These are phyloP conservation scores for Thyridium curvatum DNA, from an alignment of 2,329 filamentous ascomycete species.

Conservation along the genomic window DNA sequence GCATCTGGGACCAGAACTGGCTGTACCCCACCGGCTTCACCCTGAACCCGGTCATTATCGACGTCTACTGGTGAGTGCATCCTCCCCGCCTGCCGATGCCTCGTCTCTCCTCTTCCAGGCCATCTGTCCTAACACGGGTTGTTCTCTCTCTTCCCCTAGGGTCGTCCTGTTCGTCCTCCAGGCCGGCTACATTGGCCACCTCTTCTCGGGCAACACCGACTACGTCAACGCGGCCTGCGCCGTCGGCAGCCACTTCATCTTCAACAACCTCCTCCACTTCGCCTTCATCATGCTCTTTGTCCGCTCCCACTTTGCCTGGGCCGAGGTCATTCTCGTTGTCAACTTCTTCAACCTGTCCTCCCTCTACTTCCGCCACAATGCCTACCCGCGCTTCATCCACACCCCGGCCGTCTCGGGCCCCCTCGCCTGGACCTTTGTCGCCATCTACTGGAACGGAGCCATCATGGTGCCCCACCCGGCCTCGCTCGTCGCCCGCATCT, in stretches of 20 bases:
- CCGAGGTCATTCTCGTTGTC: conserved; percentile 68
- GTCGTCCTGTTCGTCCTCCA: conserved; percentile 70
- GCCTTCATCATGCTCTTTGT: conserved; percentile 81
- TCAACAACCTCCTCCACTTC: conserved; percentile 78
- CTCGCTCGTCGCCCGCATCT: conserved; percentile 63
- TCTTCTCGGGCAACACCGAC: conserved; percentile 62
- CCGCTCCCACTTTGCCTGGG: conserved; percentile 65
- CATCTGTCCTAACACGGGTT: conserved; percentile 1
- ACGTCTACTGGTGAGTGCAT: conserved; percentile 66
- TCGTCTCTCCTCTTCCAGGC: neutral
- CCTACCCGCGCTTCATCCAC: conserved; percentile 69
- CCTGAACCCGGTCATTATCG: conserved; percentile 57
- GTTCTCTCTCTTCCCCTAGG: conserved; percentile 34
- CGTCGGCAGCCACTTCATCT: conserved; percentile 77
- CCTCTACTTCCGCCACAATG: conserved; percentile 75
- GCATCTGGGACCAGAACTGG: conserved; percentile 71
- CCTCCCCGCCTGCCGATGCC: neutral
- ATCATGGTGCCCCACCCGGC: conserved; percentile 68
- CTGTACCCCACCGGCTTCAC: conserved; percentile 66
- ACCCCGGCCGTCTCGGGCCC: conserved; percentile 69
- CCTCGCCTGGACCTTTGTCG: conserved; percentile 79
- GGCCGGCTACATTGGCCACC: conserved; percentile 65
- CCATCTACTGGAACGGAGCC: conserved; percentile 84
- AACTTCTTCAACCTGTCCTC: conserved; percentile 77
- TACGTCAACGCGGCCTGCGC: conserved; percentile 65